Evolutionary conservation across 805 yeast genomes (phyloP).

Genomic region (Spathaspora arborariae): DNA sequence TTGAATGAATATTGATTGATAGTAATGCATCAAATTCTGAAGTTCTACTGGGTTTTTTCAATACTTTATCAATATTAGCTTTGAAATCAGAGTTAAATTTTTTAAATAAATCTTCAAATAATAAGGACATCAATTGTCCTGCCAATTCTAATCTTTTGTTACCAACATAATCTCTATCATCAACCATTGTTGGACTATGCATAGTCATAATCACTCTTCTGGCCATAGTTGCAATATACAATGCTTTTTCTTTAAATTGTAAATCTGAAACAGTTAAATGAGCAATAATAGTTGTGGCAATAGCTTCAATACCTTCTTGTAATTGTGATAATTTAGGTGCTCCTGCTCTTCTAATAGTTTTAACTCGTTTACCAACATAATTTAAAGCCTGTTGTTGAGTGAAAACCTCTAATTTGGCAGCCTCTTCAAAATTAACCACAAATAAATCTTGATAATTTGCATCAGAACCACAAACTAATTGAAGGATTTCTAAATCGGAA

Average conservation of each 20-base stretch:
- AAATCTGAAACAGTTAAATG: slow-evolving; percentile 82
- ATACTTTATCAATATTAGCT: slow-evolving; percentile 86
- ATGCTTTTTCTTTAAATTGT: slow-evolving; percentile 90
- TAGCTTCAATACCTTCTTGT: slow-evolving; percentile 96
- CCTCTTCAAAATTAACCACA: slow-evolving; percentile 91
- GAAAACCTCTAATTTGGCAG: slow-evolving; percentile 76
- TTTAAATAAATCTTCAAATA: slow-evolving; percentile 95
- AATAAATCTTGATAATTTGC: slow-evolving; percentile 87
- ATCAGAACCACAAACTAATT: slow-evolving; percentile 88
- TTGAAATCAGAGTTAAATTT: slow-evolving; percentile 94
- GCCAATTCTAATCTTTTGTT: slow-evolving; percentile 96
- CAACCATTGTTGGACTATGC: slow-evolving; percentile 92
- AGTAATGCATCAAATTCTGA: slow-evolving; percentile 92
- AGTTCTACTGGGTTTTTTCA: slow-evolving; percentile 91
- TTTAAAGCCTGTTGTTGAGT: slow-evolving; percentile 94
- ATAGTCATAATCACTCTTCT: slow-evolving; percentile 94
- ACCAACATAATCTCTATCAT: slow-evolving; percentile 98
- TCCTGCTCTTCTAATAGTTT: slow-evolving; percentile 83
- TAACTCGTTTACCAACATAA: slow-evolving; percentile 86
- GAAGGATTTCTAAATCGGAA: slow-evolving; percentile 90
- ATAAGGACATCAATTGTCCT: slow-evolving; percentile 91
- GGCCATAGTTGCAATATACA: slow-evolving; percentile 94
- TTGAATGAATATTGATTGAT: slow-evolving; percentile 85
- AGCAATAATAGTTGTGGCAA: slow-evolving; percentile 94
- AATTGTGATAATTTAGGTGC: slow-evolving; percentile 72